Evolutionary conservation across 768 basidiomycete species (phyloP).

Genomic region (Tephrocybe sp.): DNA sequence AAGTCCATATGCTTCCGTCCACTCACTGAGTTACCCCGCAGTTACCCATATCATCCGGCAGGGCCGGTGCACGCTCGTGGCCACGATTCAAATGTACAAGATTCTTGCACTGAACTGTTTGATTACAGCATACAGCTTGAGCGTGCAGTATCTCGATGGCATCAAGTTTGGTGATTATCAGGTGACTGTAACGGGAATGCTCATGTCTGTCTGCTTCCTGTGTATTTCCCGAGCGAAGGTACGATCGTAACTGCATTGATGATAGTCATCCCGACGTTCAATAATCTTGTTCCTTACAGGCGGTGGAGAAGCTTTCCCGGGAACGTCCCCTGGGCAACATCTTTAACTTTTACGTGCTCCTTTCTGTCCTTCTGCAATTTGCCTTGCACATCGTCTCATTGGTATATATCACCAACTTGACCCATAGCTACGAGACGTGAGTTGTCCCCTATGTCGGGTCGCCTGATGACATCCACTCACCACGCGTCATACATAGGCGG

Average conservation of each 20-base stretch:
- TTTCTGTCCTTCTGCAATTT: constrained; percentile 92
- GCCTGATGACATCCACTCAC: constrained; percentile 1
- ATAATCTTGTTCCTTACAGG: constrained; percentile 45
- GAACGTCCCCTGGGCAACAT: constrained; percentile 95
- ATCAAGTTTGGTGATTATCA: constrained; percentile 99
- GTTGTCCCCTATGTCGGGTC: constrained; percentile 26
- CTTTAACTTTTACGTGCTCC: constrained; percentile 93
- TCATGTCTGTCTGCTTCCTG: constrained; percentile 98
- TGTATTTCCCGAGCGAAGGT: constrained; percentile 98
- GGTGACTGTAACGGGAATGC: constrained; percentile 92
- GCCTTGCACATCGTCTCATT: constrained; percentile 88
- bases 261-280: neutral
- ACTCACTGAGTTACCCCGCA: constrained; percentile 40
- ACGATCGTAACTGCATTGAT: constrained; percentile 19
- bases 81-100: constrained; percentile 99
- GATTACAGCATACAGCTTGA: constrained; percentile 97
- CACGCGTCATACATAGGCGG: constrained; percentile 36
- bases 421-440: constrained; percentile 76
- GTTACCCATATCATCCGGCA: constrained; percentile 98
- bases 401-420: constrained; percentile 90
- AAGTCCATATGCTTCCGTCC: neutral
- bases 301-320: constrained; percentile 92
- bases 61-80: constrained; percentile 97
- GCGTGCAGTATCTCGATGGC: constrained; percentile 96
- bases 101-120: constrained; percentile 96